Evolutionary conservation across 108 stramenopile genomes (phyloP), one percentile per base, ranked within the genome.

Genomic region (Nitzschia inconspicua): DNA sequence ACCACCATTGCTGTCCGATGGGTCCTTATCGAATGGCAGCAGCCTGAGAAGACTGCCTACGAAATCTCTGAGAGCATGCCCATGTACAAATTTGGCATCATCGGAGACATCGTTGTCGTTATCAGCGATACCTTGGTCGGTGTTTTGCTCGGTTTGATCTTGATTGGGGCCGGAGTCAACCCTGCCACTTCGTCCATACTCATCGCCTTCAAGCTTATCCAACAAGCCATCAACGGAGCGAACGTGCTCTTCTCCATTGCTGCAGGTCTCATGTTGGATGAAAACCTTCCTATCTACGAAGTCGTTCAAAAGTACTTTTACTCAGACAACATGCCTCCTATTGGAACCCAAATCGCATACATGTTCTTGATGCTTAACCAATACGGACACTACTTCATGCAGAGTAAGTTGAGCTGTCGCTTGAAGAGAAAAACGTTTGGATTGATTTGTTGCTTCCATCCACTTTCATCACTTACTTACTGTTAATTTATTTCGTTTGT

Each of bases 131-230:
- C 59, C 32, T 35, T 69, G 20, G 59, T 69, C 27, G 68, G 68
- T 37, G 52, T 69, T 18, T 32, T 60, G 14, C 29, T 69, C 8
- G 68, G 68, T 55, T 39, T 69, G 51, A 69, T 69, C 53, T 36
- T 69, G 60, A 60, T 69, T 29, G 68, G 68, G 22, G 68, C 68
- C 22, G 68, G 68, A 30, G 60, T 69, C 52, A 69, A 69, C 53
- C 59, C 68, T 20, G 68, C 68, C 41, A 59, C 68, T 27, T 59
- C 59, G 44, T 59, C 59, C 25, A 47, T 60, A 35, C 54, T 69
- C 37, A 60, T 59, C 42, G 47, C 59, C 44, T 61, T 54, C 68
- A 69, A 69, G 68, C 18, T 61, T 4, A 40, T 60, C 11, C 44
- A 57, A 47, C 59, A 61, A 31, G 68, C 49, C 52, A 47, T 69